These are phyloP conservation scores for Pelargonium myrrhifolium DNA, from an alignment of 441 rosid species.

Conservation along the genomic window DNA sequence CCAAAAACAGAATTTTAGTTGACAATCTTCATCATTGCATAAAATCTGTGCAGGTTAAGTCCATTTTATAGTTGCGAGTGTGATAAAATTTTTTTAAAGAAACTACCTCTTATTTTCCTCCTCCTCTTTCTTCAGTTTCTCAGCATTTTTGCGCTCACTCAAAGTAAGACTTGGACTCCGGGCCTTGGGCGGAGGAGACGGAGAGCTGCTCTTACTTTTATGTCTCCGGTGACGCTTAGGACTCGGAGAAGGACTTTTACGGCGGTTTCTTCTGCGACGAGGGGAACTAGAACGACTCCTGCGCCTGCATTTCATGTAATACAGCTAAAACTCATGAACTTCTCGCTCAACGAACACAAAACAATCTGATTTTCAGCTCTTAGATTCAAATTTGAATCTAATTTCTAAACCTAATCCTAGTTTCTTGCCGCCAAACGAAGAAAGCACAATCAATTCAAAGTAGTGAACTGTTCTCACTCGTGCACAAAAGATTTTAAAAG, in stretches of 20 bases:
- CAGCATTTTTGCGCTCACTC: slow-evolving; percentile 53
- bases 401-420: no score
- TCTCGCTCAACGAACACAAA: no score
- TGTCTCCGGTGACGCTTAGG: slow-evolving; percentile 57
- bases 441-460: no score
- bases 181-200: slow-evolving; percentile 55
- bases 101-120: slow-evolving; percentile 65
- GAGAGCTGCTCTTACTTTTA: slow-evolving; percentile 70
- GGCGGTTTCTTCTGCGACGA: slow-evolving; percentile 28
- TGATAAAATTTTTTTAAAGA: neutral
- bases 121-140: slow-evolving; percentile 63
- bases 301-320: slow-evolving; percentile 43
- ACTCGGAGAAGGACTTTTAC: slow-evolving; percentile 59
- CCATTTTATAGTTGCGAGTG: neutral
- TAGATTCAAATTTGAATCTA: no score
- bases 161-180: slow-evolving; percentile 57
- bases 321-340: no score
- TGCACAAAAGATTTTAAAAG: no score
- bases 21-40: no score
- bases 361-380: no score
- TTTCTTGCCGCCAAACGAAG: no score
- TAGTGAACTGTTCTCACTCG: no score
- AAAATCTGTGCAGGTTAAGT: no score
- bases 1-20: no score
- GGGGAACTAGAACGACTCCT: slow-evolving; percentile 82